phyloP scores from a whole-genome alignment of 148 eudicot species.

The Linanthus parryae region DNA sequence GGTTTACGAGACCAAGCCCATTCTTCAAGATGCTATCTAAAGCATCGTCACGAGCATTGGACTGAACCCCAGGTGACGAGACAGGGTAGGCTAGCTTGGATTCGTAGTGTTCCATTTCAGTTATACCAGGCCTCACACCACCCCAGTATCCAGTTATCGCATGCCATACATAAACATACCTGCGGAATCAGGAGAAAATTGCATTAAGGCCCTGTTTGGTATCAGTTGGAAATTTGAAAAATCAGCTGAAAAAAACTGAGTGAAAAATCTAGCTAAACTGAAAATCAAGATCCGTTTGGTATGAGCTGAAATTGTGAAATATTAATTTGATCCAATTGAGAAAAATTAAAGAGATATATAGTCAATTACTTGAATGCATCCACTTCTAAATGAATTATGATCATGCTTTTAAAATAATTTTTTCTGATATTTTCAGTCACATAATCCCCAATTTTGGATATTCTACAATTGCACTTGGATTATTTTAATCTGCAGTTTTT shows the following conservation, averaged over 20 bases:
- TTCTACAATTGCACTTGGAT: too few relatives aligned
- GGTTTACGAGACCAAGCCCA: conserved; percentile 83
- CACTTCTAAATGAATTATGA: not conserved
- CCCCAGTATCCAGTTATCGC: conserved; percentile 94
- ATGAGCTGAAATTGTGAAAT: too few relatives aligned
- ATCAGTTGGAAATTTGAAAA: too few relatives aligned
- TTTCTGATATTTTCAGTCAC: not conserved
- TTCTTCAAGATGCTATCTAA: conserved; percentile 48
- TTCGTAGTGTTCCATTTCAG: conserved; percentile 60
- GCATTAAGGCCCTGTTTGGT: too few relatives aligned
- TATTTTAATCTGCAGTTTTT: too few relatives aligned
- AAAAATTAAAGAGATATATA: too few relatives aligned
- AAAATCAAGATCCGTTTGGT: too few relatives aligned
- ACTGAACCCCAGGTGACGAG: conserved; percentile 60
- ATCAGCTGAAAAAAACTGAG: too few relatives aligned
- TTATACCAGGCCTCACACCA: conserved; percentile 59
- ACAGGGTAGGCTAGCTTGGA: conserved; percentile 57
- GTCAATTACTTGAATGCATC: too few relatives aligned
- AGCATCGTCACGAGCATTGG: conserved; percentile 48
- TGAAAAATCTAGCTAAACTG: too few relatives aligned
- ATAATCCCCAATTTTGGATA: too few relatives aligned
- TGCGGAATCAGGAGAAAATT: conserved; percentile 12
- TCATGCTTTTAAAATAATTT: not conserved
- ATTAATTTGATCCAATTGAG: too few relatives aligned
- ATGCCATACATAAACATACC: conserved; percentile 89